Percentiles rank a stretch among this genome's conserved stretches.
Evolutionary conservation across 192 early-diverging fungal species (phyloP).

Genomic region (Coemansia sp.): DNA sequence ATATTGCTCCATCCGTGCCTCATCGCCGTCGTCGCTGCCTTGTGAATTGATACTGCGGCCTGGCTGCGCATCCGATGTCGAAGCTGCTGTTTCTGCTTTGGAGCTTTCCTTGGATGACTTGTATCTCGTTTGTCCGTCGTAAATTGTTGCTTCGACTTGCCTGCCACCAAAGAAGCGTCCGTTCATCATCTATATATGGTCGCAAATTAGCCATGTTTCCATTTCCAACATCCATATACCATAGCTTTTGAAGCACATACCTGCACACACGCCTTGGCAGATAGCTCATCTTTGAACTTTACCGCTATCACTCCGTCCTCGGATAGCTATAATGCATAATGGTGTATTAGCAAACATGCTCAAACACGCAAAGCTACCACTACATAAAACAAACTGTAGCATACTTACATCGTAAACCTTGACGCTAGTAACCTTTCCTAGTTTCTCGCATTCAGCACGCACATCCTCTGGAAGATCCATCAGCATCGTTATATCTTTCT

Average conservation of each 20-base stretch:
- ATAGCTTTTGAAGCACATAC: constrained; percentile 43
- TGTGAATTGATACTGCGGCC: no score
- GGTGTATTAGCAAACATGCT: background rate
- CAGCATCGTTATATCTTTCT: constrained; percentile 81
- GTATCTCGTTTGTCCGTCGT: constrained; percentile 84
- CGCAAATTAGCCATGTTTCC: background rate
- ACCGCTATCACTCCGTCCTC: constrained; percentile 87
- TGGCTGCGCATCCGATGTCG: no score
- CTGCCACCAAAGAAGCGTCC: constrained; percentile 89
- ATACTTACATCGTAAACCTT: constrained; percentile 86
- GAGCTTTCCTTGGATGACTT: constrained; percentile 24
- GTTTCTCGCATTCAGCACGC: constrained; percentile 86
- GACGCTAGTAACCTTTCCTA: constrained; percentile 93
- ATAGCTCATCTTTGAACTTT: constrained; percentile 77
- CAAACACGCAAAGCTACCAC: background rate
- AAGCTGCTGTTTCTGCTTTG: background rate
- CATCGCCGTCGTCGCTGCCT: constrained; percentile 57
- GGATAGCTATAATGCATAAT: constrained; percentile 53
- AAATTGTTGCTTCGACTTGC: constrained; percentile 75
- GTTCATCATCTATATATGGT: constrained; percentile 72
- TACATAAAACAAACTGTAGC: background rate
- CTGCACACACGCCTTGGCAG: constrained; percentile 81
- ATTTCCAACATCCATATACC: background rate
- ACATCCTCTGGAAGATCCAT: constrained; percentile 94
- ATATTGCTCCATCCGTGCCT: constrained; percentile 81